Conservation (phyloP, 768 basidiomycete genomes). For the Scleroderma citrinum region DNA sequence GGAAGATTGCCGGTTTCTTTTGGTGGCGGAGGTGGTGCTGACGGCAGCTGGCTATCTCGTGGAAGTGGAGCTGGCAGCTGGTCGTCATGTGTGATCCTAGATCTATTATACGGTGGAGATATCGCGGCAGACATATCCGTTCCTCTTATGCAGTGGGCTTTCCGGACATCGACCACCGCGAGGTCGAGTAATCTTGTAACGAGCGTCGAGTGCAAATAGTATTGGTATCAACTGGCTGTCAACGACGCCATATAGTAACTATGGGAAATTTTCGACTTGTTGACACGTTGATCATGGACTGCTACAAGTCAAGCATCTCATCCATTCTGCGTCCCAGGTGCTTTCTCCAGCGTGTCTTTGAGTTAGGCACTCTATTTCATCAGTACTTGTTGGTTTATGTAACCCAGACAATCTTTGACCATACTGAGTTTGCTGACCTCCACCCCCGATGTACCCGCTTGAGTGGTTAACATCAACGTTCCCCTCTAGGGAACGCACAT, state of each 20-base stretch:
- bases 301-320: too few species aligned
- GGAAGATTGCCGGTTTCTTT: conserved; percentile 11
- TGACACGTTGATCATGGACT: too few species aligned
- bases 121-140: background rate
- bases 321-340: too few species aligned
- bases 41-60: background rate
- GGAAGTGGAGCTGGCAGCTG: conserved; percentile 22
- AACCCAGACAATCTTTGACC: background rate
- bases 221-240: background rate
- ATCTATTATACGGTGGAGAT: conserved; percentile 8
- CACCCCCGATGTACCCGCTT: conserved; percentile 22
- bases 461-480: conserved; percentile 43
- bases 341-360: too few species aligned
- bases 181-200: background rate
- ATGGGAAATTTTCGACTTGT: too few species aligned
- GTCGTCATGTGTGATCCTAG: conserved; percentile 26
- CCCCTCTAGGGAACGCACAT: conserved; percentile 29
- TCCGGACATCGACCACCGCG: background rate
- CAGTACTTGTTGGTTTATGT: too few species aligned
- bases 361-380: too few species aligned
- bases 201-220: background rate
- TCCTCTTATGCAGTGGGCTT: background rate
- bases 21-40: conserved; percentile 14
- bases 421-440: background rate
- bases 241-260: background rate